Evolutionary conservation across 2,329 filamentous ascomycete genomes (phyloP).

Genomic region (Neofusicoccum cordaticola): DNA sequence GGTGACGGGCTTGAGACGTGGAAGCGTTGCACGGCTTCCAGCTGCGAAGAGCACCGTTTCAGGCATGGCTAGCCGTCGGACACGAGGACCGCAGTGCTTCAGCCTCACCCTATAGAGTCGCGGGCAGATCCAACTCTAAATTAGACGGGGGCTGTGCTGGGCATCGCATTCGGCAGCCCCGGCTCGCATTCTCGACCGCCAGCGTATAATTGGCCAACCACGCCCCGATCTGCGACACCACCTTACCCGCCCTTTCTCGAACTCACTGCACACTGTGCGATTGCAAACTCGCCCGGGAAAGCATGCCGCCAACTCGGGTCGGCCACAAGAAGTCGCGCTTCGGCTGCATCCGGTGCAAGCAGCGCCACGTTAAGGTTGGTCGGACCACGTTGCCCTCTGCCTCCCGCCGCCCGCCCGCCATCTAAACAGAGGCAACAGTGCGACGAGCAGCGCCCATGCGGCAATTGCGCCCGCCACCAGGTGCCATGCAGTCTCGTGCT

Average conservation of each 20-base stretch:
- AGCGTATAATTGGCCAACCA: not conserved
- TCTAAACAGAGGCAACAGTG: not conserved
- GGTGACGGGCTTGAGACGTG: not conserved
- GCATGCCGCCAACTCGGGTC: conserved; percentile 7
- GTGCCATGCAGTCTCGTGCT: not conserved
- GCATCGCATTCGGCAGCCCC: not conserved
- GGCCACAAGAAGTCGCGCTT: conserved; percentile 7
- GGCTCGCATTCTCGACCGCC: not conserved
- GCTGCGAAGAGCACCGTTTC: not conserved
- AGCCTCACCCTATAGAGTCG: not conserved
- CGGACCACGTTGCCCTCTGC: not conserved
- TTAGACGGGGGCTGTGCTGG: not conserved
- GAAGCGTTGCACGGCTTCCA: not conserved
- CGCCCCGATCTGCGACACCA: not conserved
- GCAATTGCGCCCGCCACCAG: not conserved
- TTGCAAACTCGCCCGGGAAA: not conserved
- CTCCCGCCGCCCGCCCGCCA: not conserved
- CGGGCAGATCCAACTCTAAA: not conserved
- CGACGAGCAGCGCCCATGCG: conserved; percentile 7
- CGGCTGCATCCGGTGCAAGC: conserved; percentile 9
- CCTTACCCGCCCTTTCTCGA: not conserved
- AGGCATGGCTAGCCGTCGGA: not conserved
- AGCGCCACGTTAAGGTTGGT: conserved; percentile 8
- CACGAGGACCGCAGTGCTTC: not conserved
- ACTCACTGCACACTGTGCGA: not conserved